Evolutionary conservation across 192 early-diverging fungal genomes (phyloP).

Genomic region (Radiomyces spectabilis): DNA sequence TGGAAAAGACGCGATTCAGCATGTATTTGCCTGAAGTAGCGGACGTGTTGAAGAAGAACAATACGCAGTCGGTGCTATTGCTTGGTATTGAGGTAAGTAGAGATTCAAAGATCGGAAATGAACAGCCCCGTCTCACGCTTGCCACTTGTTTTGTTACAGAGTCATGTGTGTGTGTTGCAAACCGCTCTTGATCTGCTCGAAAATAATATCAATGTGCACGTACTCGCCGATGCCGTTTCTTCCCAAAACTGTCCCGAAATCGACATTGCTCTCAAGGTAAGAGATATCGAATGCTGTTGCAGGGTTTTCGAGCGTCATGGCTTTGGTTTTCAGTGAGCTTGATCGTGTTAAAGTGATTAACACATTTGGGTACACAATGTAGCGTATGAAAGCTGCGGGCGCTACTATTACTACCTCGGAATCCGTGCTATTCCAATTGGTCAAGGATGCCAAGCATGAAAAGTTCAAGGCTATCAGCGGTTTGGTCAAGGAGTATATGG

Average conservation of each 20-base stretch:
- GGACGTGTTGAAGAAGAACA: conserved; percentile 37
- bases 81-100: conserved; percentile 83
- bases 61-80: conserved; percentile 65
- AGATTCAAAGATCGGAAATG: neutral
- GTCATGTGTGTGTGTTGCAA: conserved; percentile 94
- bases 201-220: conserved; percentile 69
- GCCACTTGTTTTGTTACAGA: conserved; percentile 24
- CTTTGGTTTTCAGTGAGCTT: no score
- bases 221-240: conserved; percentile 91
- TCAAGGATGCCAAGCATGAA: conserved; percentile 49
- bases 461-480: conserved; percentile 74
- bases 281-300: no score
- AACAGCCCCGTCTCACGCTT: no score
- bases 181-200: conserved; percentile 87
- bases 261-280: conserved; percentile 68
- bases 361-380: neutral
- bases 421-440: conserved; percentile 66
- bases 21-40: conserved; percentile 69
- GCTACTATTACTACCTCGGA: conserved; percentile 73
- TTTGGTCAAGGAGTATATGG: conserved; percentile 81
- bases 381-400: conserved; percentile 58
- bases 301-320: no score
- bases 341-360: no score
- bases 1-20: conserved; percentile 82
- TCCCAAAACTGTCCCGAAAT: conserved; percentile 81